Percentiles rank a stretch among this genome's conserved stretches.
Conservation (phyloP, 306 rosid genomes). For the Rubus parviflorus region DNA sequence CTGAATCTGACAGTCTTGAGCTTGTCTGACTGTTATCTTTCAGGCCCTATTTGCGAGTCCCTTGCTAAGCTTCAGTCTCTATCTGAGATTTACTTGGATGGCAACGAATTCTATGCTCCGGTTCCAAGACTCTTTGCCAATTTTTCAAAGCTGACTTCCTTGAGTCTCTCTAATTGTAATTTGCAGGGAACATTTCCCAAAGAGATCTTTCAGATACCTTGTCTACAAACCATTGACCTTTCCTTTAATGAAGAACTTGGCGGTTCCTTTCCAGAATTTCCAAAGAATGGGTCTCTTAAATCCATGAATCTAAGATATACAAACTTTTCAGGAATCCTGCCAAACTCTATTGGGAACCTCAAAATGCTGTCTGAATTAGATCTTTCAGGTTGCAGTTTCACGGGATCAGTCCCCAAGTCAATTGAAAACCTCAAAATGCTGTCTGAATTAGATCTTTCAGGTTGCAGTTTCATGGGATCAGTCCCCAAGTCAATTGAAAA, state of each 20-base stretch:
- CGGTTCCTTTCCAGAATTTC: conserved; percentile 22
- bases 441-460: neutral
- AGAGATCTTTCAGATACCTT: conserved; percentile 23
- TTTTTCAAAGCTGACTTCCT: conserved; percentile 21
- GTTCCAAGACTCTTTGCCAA: conserved; percentile 18
- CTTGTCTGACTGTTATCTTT: neutral
- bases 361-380: neutral
- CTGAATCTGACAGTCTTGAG: no score
- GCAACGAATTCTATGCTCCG: neutral
- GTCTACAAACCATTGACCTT: conserved; percentile 5
- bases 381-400: neutral
- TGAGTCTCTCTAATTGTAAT: neutral
- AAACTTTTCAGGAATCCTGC: conserved; percentile 16
- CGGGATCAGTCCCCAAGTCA: conserved; percentile 10
- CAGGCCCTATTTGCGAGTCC: neutral
- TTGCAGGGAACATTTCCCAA: conserved; percentile 19
- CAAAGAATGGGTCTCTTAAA: neutral
- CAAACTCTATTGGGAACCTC: conserved; percentile 24
- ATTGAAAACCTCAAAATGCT: conserved; percentile 16
- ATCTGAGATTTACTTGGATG: neutral
- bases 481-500: conserved; percentile 10
- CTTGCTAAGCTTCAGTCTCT: neutral
- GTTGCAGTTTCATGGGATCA: conserved; percentile 12
- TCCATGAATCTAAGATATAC: neutral
- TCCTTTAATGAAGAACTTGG: neutral